These are phyloP conservation scores for Globisporangium paddicum DNA, from an alignment of 352 stramenopile species.

Conservation along the genomic window DNA sequence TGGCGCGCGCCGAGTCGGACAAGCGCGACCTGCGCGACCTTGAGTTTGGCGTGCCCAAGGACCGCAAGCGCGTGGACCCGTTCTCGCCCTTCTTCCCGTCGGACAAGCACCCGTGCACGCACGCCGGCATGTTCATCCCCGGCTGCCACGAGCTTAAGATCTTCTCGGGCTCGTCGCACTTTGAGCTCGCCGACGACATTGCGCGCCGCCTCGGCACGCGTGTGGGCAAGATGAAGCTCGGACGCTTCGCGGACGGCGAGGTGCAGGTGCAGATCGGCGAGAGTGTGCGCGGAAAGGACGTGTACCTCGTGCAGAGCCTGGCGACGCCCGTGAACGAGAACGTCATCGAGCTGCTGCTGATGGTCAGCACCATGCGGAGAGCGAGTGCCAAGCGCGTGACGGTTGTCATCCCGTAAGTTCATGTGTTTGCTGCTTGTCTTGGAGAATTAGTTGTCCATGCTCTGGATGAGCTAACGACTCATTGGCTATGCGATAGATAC, in stretches of 20 bases:
- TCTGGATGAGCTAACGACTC: neutral
- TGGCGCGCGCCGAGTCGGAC: constrained; percentile 40
- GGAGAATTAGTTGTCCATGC: neutral
- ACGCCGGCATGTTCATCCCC: constrained; percentile 90
- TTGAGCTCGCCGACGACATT: constrained; percentile 88
- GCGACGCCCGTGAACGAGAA: constrained; percentile 92
- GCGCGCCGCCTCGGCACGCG: constrained; percentile 81
- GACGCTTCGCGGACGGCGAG: constrained; percentile 91
- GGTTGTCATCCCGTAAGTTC: constrained; percentile 88
- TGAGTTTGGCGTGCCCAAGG: constrained; percentile 80
- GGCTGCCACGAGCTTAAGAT: constrained; percentile 93
- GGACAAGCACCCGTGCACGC: constrained; percentile 88
- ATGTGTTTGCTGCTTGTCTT: neutral
- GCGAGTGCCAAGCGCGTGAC: constrained; percentile 93
- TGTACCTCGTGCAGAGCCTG: constrained; percentile 93
- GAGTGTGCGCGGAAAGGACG: constrained; percentile 91
- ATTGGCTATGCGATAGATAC: constrained; percentile 39
- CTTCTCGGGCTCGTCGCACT: constrained; percentile 90
- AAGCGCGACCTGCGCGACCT: constrained; percentile 80
- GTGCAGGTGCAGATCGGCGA: constrained; percentile 92
- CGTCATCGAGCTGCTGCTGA: constrained; percentile 93
- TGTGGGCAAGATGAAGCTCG: constrained; percentile 86
- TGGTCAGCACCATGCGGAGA: constrained; percentile 92
- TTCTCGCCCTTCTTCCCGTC: constrained; percentile 88
- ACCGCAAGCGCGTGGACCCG: constrained; percentile 86